Evolutionary conservation across 495 filamentous ascomycete genomes (phyloP).

Genomic region (Talaromyces adpressus): DNA sequence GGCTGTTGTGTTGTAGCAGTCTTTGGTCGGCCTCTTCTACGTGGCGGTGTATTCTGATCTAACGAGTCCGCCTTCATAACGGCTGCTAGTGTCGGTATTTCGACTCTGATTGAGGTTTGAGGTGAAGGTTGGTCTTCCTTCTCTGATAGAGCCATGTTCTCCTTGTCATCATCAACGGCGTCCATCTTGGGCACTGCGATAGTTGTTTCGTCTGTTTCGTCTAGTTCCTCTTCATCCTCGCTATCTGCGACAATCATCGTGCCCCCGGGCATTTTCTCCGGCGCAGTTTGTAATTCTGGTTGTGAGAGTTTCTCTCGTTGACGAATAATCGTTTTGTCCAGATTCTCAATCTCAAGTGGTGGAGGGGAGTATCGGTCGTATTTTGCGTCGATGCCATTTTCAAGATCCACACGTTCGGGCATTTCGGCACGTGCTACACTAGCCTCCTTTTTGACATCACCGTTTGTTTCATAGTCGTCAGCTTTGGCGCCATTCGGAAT

Average conservation of each 20-base stretch:
- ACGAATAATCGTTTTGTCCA: conserved; percentile 3
- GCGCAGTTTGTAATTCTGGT: neutral
- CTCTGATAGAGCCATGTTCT: neutral
- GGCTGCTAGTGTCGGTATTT: conserved; percentile 1
- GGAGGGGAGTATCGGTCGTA: conserved; percentile 4
- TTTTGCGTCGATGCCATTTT: neutral
- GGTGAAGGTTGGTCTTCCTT: neutral
- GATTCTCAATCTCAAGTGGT: conserved; percentile 3
- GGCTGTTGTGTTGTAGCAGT: neutral
- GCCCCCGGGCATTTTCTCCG: neutral
- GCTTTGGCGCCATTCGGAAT: neutral
- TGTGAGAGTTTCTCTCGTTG: neutral
- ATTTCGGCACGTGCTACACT: neutral
- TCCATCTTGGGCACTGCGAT: neutral
- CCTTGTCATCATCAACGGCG: neutral
- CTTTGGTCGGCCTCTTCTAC: neutral
- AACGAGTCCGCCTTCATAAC: neutral
- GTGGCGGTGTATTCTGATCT: neutral
- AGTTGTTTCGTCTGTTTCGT: neutral
- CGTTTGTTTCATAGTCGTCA: neutral
- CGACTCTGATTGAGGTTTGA: neutral
- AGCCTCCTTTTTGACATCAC: neutral
- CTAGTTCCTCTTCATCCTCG: conserved; percentile 1
- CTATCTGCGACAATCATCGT: conserved; percentile 1
- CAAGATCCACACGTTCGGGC: neutral